Conservation (phyloP, 2,329 filamentous ascomycete genomes). For the Podosphaera fusca region DNA sequence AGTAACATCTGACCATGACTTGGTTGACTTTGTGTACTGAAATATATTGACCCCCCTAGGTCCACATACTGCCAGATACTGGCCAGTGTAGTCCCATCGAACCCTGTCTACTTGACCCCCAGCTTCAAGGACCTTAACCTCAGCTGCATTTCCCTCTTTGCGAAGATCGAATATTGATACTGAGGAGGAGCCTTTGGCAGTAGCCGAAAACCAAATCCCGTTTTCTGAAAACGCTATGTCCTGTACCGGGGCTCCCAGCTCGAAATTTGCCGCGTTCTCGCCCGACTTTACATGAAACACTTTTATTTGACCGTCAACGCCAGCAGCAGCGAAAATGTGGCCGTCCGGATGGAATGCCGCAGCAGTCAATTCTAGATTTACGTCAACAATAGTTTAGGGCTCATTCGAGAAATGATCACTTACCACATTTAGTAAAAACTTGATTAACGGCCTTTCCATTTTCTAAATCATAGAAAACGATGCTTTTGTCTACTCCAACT, state of each 20-base stretch:
- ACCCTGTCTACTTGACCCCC: slow-evolving; percentile 56
- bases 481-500: slow-evolving; percentile 76
- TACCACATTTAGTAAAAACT: slow-evolving; percentile 60
- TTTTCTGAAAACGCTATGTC: slow-evolving; percentile 82
- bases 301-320: slow-evolving; percentile 58
- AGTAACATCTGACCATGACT: slow-evolving; percentile 74
- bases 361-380: slow-evolving; percentile 25
- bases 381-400: slow-evolving; percentile 4
- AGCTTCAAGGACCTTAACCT: slow-evolving; percentile 66
- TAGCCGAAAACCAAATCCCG: slow-evolving; percentile 81
- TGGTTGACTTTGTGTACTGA: slow-evolving; percentile 68
- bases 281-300: slow-evolving; percentile 73
- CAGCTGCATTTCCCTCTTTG: slow-evolving; percentile 63
- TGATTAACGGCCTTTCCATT: slow-evolving; percentile 48
- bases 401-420: slow-evolving; percentile 17
- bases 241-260: slow-evolving; percentile 44
- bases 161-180: slow-evolving; percentile 82
- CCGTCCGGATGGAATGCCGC: slow-evolving; percentile 89
- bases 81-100: slow-evolving; percentile 84
- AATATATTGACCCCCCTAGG: slow-evolving; percentile 64
- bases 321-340: slow-evolving; percentile 74
- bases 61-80: slow-evolving; percentile 69
- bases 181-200: slow-evolving; percentile 50
- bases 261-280: slow-evolving; percentile 52
- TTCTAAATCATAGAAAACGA: slow-evolving; percentile 65